Evolutionary conservation across 2,329 filamentous ascomycete species (phyloP).

Genomic region (Zasmidium angulare): DNA sequence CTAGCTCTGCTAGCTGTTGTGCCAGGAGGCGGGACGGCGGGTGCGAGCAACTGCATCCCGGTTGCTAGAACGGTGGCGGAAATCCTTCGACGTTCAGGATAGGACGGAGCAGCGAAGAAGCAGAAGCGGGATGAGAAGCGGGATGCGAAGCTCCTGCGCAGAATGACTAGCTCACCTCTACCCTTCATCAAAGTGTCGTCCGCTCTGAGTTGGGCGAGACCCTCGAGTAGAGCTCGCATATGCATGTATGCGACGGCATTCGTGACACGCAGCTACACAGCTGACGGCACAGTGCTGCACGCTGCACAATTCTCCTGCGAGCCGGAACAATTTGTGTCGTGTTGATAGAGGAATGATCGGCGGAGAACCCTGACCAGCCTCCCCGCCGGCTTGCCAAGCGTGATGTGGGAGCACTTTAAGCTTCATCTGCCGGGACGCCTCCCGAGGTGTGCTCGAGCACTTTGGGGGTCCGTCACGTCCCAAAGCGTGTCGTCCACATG

Average conservation of each 20-base stretch:
- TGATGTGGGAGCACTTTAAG: constrained; percentile 1
- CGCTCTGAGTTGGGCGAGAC: background rate
- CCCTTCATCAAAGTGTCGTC: background rate
- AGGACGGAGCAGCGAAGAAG: background rate
- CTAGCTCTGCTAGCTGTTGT: background rate
- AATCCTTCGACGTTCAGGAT: background rate
- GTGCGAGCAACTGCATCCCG: background rate
- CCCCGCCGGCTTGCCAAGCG: background rate
- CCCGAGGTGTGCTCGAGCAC: background rate
- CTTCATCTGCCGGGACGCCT: background rate
- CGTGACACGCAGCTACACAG: background rate
- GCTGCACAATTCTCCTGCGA: background rate
- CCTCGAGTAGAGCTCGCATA: background rate
- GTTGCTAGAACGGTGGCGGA: background rate
- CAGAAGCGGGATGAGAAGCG: no score
- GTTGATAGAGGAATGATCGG: background rate
- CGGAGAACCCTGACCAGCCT: background rate
- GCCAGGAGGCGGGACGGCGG: background rate
- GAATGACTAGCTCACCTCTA: background rate
- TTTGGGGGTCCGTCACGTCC: background rate
- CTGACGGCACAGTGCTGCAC: background rate
- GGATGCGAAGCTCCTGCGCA: background rate
- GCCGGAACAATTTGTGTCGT: background rate
- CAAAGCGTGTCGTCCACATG: background rate
- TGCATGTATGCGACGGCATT: background rate